Evolutionary conservation across 345 rosid genomes (phyloP), one percentile per base, ranked within the genome.

Genomic region (Anacardium occidentale): DNA sequence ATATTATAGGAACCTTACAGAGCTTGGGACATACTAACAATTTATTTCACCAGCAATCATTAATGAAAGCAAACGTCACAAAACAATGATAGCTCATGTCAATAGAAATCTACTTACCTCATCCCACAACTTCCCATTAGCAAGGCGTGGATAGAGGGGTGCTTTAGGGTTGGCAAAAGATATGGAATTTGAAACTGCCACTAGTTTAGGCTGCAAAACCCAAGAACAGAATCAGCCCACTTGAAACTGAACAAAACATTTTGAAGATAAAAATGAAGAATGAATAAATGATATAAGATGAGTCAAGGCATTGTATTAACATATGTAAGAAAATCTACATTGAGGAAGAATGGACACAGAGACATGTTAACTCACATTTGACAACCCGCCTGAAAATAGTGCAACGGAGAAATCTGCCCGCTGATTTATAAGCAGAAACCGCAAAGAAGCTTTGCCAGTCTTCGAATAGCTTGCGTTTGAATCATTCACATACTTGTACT

Each of bases 361-460:
- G 25, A 37, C 37, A 7, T 25, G 73, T 56, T 29, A 62, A 82
- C 86, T 37, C 77, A 94, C 98, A 78, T 75, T 79, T 60, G 81
- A 74, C 58, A 89, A 62, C 6, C 90, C 88, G 15, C 95, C 93
- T 7, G 92, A 67, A 77, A 94, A 92, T 66, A 92, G 69, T 17
- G 87, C 97, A 68, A 94, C 92, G n/a, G 97, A 79, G 85, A 94
- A 78, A 85, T 94, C 96, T 48, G 89, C 91, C 66, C 98, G 89
- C 88, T 94, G 98, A 77, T 94, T 94, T 73, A 94, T 89, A 77
- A 94, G 79, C 86, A 76, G 92, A 64, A 92, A 85, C 75, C 74
- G 83, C 84, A 92, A 65, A 68, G 84, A 67, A 70, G 77, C 82
- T 9, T 75, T 83, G 47, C 98, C 98, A 14, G 91, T 84, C 74